Base-by-base conservation (phyloP, 2,329 filamentous ascomycete genomes). In the Tolypocladium tropicale region DNA sequence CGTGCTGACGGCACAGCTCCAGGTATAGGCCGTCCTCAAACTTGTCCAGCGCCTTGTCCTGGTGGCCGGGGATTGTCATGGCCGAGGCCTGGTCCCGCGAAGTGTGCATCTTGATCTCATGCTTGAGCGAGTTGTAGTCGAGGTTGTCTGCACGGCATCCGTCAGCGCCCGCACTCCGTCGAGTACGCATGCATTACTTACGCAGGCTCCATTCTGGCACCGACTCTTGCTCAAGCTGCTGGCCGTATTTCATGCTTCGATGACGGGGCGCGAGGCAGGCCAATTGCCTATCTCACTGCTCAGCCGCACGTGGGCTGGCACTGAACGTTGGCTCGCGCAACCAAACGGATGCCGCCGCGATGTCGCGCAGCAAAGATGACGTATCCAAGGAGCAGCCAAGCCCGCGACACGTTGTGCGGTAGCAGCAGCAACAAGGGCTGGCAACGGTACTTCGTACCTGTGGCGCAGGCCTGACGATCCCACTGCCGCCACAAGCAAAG, bases 71-170 rank as follows among this genome's bases (percentile, higher is more conserved):
- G 55, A 94, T 92, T 23, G 85, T 79, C 56, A 91, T 83, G 50
- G 87, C 86, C 32, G 76, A 77, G 52, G 84, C 86, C 64, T 88
- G 83, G 69, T 86, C 83, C 49, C 80, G 81, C 14, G 85, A 86
- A 2, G 90, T 95, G 67, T 90, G 82, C 58, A 81, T 81, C 70
- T 93, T 94, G 76, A 95, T 93, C 65, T 89, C 79, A 69, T 89
- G 81, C 72, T 95, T 95, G 60, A 95, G 80, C 52, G 88, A 88
- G 69, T 93, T 90, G 77, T 95, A 95, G 70, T 94, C 90, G 71
- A 95, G 84, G 71, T 95, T 94, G 69, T 92, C 86, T 90, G 48
- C 23, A 10, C 46, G 43, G 18, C 16, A 18, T 32, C 3, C 6
- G 46, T 49, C 46, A 49, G 46, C 46, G 23, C 14, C n/a, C 9